phyloP scores from a whole-genome alignment of 2,329 filamentous ascomycete genomes.

The Didymella lethalis region DNA sequence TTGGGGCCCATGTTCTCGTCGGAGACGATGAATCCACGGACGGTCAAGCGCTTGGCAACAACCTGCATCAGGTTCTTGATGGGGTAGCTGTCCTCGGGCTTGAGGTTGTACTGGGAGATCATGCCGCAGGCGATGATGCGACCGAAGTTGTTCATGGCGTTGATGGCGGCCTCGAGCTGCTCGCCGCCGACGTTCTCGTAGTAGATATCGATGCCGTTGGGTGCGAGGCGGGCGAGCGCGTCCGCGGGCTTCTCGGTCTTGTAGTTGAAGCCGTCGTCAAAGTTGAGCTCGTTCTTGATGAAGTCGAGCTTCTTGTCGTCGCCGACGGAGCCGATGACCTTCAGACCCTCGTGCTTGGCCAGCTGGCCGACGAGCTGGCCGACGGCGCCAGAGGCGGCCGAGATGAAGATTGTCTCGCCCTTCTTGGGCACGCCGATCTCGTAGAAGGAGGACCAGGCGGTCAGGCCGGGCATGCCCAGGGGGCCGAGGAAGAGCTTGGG shows the following conservation, averaged over 20 bases:
- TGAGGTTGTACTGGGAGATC: slow-evolving; percentile 80
- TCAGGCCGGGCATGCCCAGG: slow-evolving; percentile 80
- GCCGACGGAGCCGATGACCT: slow-evolving; percentile 81
- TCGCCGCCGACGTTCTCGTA: slow-evolving; percentile 83
- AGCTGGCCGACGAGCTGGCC: slow-evolving; percentile 85
- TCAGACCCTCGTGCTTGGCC: slow-evolving; percentile 80
- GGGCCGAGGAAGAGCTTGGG: slow-evolving; percentile 74
- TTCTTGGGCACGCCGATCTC: slow-evolving; percentile 77
- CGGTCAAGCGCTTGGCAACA: slow-evolving; percentile 71
- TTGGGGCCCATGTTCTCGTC: slow-evolving; percentile 71
- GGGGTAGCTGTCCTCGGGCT: slow-evolving; percentile 65
- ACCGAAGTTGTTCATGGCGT: slow-evolving; percentile 69
- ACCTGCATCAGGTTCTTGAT: slow-evolving; percentile 71
- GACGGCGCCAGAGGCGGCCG: slow-evolving; percentile 80
- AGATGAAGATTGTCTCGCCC: slow-evolving; percentile 83
- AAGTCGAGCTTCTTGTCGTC: slow-evolving; percentile 81
- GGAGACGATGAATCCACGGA: slow-evolving; percentile 79
- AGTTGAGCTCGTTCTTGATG: slow-evolving; percentile 72
- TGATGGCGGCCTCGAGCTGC: slow-evolving; percentile 73
- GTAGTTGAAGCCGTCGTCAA: slow-evolving; percentile 85
- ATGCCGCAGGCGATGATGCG: slow-evolving; percentile 69
- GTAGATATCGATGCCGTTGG: slow-evolving; percentile 82
- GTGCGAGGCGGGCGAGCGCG: slow-evolving; percentile 74
- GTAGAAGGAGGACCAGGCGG: slow-evolving; percentile 77
- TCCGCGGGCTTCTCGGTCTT: slow-evolving; percentile 77